phyloP scores from a whole-genome alignment of 768 basidiomycete genomes.

The Cystofilobasidium ferigula region DNA sequence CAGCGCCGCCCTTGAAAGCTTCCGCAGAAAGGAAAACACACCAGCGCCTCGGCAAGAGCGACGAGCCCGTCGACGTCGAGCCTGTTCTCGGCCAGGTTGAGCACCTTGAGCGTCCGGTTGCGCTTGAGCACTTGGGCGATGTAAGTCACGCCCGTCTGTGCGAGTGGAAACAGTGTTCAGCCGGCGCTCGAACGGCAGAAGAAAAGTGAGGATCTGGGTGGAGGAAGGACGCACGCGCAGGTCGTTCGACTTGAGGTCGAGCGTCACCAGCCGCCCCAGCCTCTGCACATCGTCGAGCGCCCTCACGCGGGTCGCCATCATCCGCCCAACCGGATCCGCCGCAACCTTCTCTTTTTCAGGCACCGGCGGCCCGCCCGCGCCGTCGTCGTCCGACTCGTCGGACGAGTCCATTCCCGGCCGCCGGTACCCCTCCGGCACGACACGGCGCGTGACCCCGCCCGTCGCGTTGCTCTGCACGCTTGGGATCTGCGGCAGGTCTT shows the following conservation, averaged over 20 bases:
- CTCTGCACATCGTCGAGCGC: constrained; percentile 79
- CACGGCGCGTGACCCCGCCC: constrained; percentile 31
- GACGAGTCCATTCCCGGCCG: background rate
- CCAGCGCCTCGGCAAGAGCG: constrained; percentile 75
- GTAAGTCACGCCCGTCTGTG: constrained; percentile 65
- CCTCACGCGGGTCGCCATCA: constrained; percentile 69
- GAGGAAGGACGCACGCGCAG: constrained; percentile 51
- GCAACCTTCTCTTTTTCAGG: background rate
- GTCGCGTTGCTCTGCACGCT: constrained; percentile 28
- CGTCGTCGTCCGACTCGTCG: constrained; percentile 1
- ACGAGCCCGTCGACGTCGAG: constrained; percentile 72
- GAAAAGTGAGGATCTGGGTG: background rate
- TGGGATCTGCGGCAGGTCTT: constrained; percentile 28
- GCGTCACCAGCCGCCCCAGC: constrained; percentile 69
- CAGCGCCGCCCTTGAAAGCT: background rate
- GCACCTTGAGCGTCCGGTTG: constrained; percentile 83
- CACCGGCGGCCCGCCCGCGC: background rate
- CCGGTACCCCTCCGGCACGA: constrained; percentile 37
- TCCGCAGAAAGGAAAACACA: constrained; percentile 39
- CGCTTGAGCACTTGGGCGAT: constrained; percentile 91
- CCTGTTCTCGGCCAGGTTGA: constrained; percentile 90
- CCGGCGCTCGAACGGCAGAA: background rate
- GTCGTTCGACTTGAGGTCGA: constrained; percentile 89
- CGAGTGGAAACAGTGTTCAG: background rate
- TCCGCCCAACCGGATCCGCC: background rate